phyloP scores from a whole-genome alignment of 2,329 filamentous ascomycete species.

The Talaromyces amestolkiae region DNA sequence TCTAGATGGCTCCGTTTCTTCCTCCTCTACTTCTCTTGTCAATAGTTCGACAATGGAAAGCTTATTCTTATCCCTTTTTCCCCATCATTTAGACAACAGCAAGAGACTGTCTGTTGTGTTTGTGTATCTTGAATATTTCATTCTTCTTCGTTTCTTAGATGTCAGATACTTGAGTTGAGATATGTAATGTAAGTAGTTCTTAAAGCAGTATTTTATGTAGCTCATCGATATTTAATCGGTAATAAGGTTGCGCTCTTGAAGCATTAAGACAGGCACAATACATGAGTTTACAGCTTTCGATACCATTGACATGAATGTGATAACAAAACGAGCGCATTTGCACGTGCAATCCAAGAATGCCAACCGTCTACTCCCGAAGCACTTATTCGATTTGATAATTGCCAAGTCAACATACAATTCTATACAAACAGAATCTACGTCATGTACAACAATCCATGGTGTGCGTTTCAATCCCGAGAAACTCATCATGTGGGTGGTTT shows the following conservation, averaged over 20 bases:
- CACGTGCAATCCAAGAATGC: neutral
- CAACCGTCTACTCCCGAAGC: neutral
- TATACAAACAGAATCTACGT: neutral
- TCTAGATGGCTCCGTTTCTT: constrained; percentile 8
- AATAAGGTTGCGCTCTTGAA: neutral
- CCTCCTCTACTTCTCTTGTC: constrained; percentile 13
- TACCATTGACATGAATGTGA: neutral
- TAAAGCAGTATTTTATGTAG: neutral
- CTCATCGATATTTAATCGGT: neutral
- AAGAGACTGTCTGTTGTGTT: neutral
- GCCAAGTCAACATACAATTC: neutral
- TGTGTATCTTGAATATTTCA: neutral
- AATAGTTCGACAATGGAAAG: constrained; percentile 13
- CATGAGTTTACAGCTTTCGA: neutral
- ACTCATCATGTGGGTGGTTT: neutral
- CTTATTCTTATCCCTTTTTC: neutral
- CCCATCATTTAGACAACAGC: neutral
- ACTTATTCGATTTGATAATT: neutral
- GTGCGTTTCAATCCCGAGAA: neutral
- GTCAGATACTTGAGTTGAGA: neutral
- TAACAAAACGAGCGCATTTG: neutral
- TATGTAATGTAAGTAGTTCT: constrained; percentile 1
- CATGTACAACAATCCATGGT: neutral
- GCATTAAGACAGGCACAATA: neutral
- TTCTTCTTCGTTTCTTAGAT: neutral